These are phyloP conservation scores for Paecilomyces dactylethromorphus DNA, from an alignment of 2,329 filamentous ascomycete species.

Conservation along the genomic window DNA sequence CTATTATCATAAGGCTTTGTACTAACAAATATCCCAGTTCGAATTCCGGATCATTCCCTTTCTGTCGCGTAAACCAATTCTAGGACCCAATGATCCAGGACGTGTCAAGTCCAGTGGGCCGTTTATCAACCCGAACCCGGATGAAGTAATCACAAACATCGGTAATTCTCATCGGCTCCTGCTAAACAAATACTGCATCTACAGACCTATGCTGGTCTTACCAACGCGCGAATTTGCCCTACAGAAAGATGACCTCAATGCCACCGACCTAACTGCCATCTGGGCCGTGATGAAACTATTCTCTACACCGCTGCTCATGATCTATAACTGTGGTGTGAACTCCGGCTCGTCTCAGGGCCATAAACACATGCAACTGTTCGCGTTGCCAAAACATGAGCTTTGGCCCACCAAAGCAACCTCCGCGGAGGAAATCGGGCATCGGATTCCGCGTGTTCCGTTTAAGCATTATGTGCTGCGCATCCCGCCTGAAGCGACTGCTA, in stretches of 20 bases:
- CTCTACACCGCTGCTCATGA: conserved; percentile 25
- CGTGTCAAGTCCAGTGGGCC: conserved; percentile 12
- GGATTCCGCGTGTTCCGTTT: conserved; percentile 14
- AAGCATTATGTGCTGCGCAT: conserved; percentile 21
- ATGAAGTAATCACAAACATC: conserved; percentile 13
- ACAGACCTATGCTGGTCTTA: conserved; percentile 30
- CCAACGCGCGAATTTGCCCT: conserved; percentile 31
- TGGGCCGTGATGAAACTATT: conserved; percentile 29
- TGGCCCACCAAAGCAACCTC: conserved; percentile 16
- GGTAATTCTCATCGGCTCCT: conserved; percentile 15
- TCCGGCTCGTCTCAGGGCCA: conserved; percentile 39
- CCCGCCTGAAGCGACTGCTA: conserved; percentile 6
- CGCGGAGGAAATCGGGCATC: conserved; percentile 7
- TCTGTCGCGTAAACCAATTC: conserved; percentile 16
- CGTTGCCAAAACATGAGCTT: conserved; percentile 18
- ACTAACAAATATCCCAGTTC: conserved; percentile 6
- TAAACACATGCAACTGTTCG: conserved; percentile 41
- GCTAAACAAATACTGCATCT: conserved; percentile 18
- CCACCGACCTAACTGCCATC: conserved; percentile 27
- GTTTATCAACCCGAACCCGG: conserved; percentile 16
- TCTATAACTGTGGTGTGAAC: conserved; percentile 42
- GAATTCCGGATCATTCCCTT: conserved; percentile 15
- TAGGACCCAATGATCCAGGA: conserved; percentile 16
- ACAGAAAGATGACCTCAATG: conserved; percentile 27
- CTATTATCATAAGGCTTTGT: background rate